Percentiles rank a stretch among this genome's conserved stretches.
These are phyloP conservation scores for Cucurbita ficifolia DNA, from an alignment of 306 rosid species.

Conservation along the genomic window DNA sequence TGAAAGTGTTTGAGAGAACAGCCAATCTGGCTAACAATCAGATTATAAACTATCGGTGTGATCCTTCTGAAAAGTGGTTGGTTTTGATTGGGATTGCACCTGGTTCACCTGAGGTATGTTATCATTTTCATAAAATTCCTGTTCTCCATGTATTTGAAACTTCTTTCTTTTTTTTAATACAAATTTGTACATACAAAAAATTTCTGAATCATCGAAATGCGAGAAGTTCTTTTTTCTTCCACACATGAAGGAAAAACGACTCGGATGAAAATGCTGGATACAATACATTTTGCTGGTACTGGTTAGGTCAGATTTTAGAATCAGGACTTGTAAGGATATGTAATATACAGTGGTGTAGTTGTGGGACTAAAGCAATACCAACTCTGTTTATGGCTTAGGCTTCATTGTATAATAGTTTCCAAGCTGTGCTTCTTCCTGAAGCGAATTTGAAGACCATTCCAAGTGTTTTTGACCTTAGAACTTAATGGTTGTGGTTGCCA, in stretches of 20 bases:
- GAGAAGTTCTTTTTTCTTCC: background rate
- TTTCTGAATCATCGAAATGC: background rate
- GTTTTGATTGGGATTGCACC: constrained; percentile 98
- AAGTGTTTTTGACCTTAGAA: background rate
- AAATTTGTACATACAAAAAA: background rate
- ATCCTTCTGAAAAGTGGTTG: constrained; percentile 96
- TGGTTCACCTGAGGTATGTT: constrained; percentile 87
- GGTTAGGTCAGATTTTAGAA: background rate
- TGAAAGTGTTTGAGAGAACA: constrained; percentile 85
- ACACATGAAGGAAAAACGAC: background rate
- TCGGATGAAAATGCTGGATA: background rate
- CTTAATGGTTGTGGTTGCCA: background rate
- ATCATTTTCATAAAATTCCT: constrained; percentile 4
- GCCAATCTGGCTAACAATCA: constrained; percentile 91
- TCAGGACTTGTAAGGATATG: background rate
- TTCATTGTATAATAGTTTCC: background rate
- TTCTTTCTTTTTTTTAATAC: background rate
- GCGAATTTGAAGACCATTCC: background rate
- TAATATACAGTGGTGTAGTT: background rate
- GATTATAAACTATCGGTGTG: constrained; percentile 95
- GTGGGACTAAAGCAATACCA: background rate
- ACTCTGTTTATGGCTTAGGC: background rate
- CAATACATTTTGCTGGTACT: background rate
- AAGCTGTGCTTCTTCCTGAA: background rate
- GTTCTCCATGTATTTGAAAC: no score